phyloP scores from a whole-genome alignment of 2,329 filamentous ascomycete genomes.

The Aspergillus awamori region DNA sequence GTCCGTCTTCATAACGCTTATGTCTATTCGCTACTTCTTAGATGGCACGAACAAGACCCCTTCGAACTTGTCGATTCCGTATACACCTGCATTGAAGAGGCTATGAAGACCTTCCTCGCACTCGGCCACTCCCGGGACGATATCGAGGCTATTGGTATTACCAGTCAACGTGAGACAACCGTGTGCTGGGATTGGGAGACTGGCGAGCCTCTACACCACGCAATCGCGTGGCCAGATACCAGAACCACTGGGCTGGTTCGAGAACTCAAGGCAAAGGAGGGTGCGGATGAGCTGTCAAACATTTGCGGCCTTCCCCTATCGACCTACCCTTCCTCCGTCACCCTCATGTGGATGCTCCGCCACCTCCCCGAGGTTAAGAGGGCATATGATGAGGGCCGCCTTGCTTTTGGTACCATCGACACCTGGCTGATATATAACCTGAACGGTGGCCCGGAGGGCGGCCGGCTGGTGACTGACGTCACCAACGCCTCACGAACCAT shows the following conservation, averaged over 20 bases:
- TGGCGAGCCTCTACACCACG: constrained; percentile 78
- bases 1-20: neutral
- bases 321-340: constrained; percentile 85
- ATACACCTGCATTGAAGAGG: constrained; percentile 76
- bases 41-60: constrained; percentile 90
- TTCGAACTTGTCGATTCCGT: constrained; percentile 74
- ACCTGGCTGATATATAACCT: constrained; percentile 85
- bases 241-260: constrained; percentile 75
- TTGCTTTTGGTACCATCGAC: constrained; percentile 86
- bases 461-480: constrained; percentile 79
- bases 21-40: constrained; percentile 36
- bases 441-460: constrained; percentile 67
- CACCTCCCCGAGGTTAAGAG: constrained; percentile 70
- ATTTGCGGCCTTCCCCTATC: constrained; percentile 81
- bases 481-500: constrained; percentile 90
- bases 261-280: constrained; percentile 69
- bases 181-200: constrained; percentile 82
- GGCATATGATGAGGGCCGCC: constrained; percentile 73
- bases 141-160: constrained; percentile 80
- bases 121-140: constrained; percentile 67
- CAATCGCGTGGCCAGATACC: constrained; percentile 89
- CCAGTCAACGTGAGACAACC: constrained; percentile 87
- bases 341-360: constrained; percentile 78
- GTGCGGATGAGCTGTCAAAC: constrained; percentile 68
- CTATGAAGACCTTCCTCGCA: constrained; percentile 70